Evolutionary conservation across 179 eudicot species (phyloP).

Genomic region (Gypsophila paniculata): DNA sequence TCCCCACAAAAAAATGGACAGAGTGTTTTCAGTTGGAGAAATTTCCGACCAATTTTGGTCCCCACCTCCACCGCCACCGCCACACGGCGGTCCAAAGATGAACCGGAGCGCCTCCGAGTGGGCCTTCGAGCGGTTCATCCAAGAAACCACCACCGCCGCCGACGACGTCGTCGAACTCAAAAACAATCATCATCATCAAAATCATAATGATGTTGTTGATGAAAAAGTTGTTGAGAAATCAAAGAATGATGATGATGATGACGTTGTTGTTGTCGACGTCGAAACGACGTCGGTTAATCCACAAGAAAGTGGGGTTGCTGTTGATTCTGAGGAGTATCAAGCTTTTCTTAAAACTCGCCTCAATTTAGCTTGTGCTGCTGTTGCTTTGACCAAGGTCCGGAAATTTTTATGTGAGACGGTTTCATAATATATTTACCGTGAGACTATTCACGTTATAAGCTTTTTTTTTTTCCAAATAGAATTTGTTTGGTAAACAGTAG

Average conservation of each 20-base stretch:
- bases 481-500: no score
- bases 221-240: no score
- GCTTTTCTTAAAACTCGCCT: conserved; percentile 65
- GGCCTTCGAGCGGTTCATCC: conserved; percentile 70
- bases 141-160: conserved; percentile 31
- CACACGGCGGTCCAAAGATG: conserved; percentile 33
- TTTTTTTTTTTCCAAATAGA: no score
- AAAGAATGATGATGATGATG: background rate
- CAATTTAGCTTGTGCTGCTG: conserved; percentile 91
- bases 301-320: conserved; percentile 24
- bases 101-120: conserved; percentile 73
- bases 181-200: conserved; percentile 14
- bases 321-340: conserved; percentile 79
- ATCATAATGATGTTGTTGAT: no score
- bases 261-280: background rate
- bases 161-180: conserved; percentile 42
- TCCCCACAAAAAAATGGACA: conserved; percentile 42
- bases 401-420: no score
- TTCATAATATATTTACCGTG: no score
- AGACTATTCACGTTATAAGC: no score
- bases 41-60: conserved; percentile 84
- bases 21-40: conserved; percentile 80
- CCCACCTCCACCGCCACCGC: conserved; percentile 24
- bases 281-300: conserved; percentile 21
- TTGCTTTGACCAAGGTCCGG: conserved; percentile 70